Evolutionary conservation across 139 green algal species (phyloP).

Genomic region (Raphidocelis subcapitata): DNA sequence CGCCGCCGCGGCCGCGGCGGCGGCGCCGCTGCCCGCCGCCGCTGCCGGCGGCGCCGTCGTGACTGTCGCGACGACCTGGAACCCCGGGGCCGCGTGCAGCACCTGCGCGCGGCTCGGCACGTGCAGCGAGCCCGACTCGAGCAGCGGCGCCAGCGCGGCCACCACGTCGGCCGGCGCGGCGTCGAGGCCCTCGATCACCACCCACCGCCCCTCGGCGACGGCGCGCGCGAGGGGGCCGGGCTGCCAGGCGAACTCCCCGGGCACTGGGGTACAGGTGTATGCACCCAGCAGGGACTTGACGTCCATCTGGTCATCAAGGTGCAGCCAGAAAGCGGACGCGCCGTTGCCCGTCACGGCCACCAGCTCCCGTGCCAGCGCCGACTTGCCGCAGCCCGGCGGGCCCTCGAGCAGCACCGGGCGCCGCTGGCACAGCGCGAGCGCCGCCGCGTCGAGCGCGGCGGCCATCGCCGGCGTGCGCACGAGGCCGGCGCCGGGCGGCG

Average conservation of each 20-base stretch:
- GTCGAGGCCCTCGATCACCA: conserved; percentile 96
- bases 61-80: conserved; percentile 85
- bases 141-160: conserved; percentile 80
- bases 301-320: conserved; percentile 97
- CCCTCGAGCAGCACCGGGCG: conserved; percentile 88
- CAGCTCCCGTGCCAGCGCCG: conserved; percentile 74
- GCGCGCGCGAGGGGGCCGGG: conserved; percentile 81
- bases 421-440: conserved; percentile 74
- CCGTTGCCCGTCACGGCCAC: conserved; percentile 74
- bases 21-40: conserved; percentile 5
- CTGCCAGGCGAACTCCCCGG: conserved; percentile 96
- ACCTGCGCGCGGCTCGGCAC: conserved; percentile 68
- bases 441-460: conserved; percentile 60
- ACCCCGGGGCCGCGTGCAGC: conserved; percentile 65
- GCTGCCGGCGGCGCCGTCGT: conserved; percentile 41
- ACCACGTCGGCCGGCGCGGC: conserved; percentile 90
- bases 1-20: neutral
- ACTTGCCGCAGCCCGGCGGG: conserved; percentile 88
- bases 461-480: conserved; percentile 49
- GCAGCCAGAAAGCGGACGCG: conserved; percentile 40
- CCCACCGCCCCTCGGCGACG: conserved; percentile 83
- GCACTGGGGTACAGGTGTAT: conserved; percentile 87
- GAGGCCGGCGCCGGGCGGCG: conserved; percentile 28
- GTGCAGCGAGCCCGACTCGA: conserved; percentile 75
- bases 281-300: conserved; percentile 91